A percentile compares a stretch with the other conserved stretches of the same genome.
These are phyloP conservation scores for Populus trichocarpa DNA, from an alignment of 441 rosid genomes.

Conservation along the genomic window DNA sequence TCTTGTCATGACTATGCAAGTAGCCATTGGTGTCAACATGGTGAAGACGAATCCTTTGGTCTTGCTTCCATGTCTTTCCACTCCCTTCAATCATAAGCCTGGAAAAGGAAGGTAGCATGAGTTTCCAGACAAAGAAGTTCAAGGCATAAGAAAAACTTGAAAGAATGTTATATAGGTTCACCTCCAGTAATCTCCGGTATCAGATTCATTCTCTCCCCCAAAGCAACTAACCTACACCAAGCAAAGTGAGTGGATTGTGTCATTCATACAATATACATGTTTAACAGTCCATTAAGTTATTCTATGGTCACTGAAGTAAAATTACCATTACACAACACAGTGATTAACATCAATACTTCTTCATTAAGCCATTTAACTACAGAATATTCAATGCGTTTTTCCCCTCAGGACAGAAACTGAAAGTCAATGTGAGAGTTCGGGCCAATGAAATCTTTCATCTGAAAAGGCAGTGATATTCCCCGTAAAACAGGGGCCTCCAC, in stretches of 20 bases:
- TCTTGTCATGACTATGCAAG: conserved; percentile 96
- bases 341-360: background rate
- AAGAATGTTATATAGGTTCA: conserved; percentile 22
- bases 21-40: conserved; percentile 93
- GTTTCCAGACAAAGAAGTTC: background rate
- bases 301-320: background rate
- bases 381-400: background rate
- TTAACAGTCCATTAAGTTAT: background rate
- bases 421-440: background rate
- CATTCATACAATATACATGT: background rate
- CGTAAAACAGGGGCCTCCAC: background rate
- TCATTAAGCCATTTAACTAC: background rate
- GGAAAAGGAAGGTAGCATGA: conserved; percentile 11
- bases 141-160: background rate
- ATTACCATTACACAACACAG: background rate
- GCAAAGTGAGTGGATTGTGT: background rate
- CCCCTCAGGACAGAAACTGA: background rate
- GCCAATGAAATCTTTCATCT: background rate
- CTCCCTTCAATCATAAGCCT: conserved; percentile 86
- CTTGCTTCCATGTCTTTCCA: conserved; percentile 93
- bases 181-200: conserved; percentile 98
- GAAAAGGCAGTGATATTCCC: no score
- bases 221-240: conserved; percentile 85
- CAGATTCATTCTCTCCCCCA: conserved; percentile 86
- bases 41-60: conserved; percentile 85